Evolutionary conservation across 176 grass and related monocot genomes (phyloP).

Genomic region (Pharus latifolius): DNA sequence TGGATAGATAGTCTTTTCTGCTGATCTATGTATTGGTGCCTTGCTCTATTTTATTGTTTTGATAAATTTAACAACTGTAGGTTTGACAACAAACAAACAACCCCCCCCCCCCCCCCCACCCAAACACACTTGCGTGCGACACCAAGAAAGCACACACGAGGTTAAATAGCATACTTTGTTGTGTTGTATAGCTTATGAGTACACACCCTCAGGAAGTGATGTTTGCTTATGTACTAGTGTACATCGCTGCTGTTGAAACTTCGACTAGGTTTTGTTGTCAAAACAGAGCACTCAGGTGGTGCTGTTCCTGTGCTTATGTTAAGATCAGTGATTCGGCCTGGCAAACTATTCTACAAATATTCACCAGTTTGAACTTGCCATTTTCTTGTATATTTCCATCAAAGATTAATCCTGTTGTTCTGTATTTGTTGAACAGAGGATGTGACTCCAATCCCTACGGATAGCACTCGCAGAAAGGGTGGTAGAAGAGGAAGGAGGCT

Average conservation of each 20-base stretch:
- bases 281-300: too few species aligned
- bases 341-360: background rate
- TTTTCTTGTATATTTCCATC: background rate
- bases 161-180: too few species aligned
- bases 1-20: too few species aligned
- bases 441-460: constrained; percentile 77
- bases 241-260: background rate
- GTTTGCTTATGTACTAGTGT: background rate
- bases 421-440: constrained; percentile 47
- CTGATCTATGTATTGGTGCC: too few species aligned
- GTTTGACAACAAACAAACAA: too few species aligned
- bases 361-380: background rate
- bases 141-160: too few species aligned
- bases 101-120: too few species aligned
- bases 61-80: too few species aligned
- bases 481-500: constrained; percentile 84
- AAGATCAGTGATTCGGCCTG: background rate
- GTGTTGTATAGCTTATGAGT: background rate
- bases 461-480: constrained; percentile 84
- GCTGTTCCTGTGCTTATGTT: background rate
- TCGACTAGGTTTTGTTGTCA: background rate
- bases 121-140: too few species aligned
- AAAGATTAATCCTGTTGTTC: background rate
- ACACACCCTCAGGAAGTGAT: background rate
- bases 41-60: too few species aligned